phyloP scores from a whole-genome alignment of 2,329 filamentous ascomycete species.

The Scedosporium dehoogii region DNA sequence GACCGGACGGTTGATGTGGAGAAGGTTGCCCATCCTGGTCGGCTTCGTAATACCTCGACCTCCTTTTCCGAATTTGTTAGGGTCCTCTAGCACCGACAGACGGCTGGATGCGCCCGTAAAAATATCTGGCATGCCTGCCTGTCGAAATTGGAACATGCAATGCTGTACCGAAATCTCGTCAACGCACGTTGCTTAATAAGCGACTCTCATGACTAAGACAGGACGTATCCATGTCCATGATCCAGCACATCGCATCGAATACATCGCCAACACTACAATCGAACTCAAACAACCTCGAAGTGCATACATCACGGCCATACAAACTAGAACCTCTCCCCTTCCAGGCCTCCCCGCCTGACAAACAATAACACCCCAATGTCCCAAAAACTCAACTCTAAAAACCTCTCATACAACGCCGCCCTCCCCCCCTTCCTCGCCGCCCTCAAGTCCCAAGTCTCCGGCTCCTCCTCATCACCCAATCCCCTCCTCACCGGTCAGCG shows the following conservation, averaged over 20 bases:
- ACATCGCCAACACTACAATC: background rate
- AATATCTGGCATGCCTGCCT: too few species aligned
- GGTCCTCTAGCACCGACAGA: too few species aligned
- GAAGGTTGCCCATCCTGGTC: background rate
- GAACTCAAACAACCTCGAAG: background rate
- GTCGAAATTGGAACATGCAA: too few species aligned
- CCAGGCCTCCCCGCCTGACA: conserved; percentile 8
- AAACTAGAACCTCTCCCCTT: conserved; percentile 9
- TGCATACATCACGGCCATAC: background rate
- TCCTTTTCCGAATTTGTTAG: background rate
- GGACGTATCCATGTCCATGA: too few species aligned
- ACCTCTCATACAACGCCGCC: conserved; percentile 53
- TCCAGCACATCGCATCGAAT: too few species aligned
- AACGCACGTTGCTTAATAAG: too few species aligned
- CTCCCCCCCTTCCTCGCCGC: conserved; percentile 52
- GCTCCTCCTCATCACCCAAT: conserved; percentile 38
- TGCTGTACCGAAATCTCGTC: too few species aligned
- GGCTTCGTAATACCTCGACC: background rate
- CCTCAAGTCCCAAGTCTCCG: conserved; percentile 41
- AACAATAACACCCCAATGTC: conserved; percentile 24
- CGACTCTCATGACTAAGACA: too few species aligned
- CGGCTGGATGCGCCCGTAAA: too few species aligned
- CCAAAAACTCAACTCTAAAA: conserved; percentile 59
- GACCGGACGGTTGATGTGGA: background rate
- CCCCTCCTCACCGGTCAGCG: conserved; percentile 39